phyloP scores from a whole-genome alignment of 2,329 filamentous ascomycete species.

The Aspergillus aculeatus region DNA sequence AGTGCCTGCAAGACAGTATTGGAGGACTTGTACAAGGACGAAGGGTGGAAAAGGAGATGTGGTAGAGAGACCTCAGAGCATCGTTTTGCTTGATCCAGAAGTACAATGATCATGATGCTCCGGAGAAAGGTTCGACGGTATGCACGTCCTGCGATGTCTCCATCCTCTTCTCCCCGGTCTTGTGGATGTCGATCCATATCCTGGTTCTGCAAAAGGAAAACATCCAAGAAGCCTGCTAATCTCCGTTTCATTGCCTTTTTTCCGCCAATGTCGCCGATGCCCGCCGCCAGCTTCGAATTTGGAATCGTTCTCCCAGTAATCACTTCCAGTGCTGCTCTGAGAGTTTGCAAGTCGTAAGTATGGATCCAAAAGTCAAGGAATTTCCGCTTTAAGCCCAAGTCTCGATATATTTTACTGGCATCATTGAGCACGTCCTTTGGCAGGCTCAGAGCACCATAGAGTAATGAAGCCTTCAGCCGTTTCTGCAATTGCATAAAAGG shows the following conservation, averaged over 20 bases:
- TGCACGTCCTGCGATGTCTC: constrained; percentile 46
- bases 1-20: constrained; percentile 53
- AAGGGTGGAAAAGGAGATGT: constrained; percentile 51
- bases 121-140: constrained; percentile 59
- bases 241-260: constrained; percentile 39
- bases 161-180: constrained; percentile 32
- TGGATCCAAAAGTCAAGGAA: constrained; percentile 60
- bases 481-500: constrained; percentile 54
- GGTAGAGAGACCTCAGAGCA: constrained; percentile 31
- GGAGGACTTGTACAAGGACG: constrained; percentile 58
- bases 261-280: constrained; percentile 1
- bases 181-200: constrained; percentile 42
- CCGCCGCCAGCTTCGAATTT: constrained; percentile 13
- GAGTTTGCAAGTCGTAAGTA: constrained; percentile 53
- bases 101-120: constrained; percentile 59
- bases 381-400: constrained; percentile 57
- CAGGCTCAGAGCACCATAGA: constrained; percentile 57
- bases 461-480: constrained; percentile 57
- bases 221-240: constrained; percentile 55
- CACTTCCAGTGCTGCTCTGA: constrained; percentile 57
- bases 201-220: constrained; percentile 59
- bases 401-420: constrained; percentile 51
- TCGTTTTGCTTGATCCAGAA: constrained; percentile 57
- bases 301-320: constrained; percentile 57
- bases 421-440: constrained; percentile 52